Percentiles rank a stretch among this genome's conserved stretches.
Conservation (phyloP, 768 basidiomycete genomes). For the Lactifluus volemus region DNA sequence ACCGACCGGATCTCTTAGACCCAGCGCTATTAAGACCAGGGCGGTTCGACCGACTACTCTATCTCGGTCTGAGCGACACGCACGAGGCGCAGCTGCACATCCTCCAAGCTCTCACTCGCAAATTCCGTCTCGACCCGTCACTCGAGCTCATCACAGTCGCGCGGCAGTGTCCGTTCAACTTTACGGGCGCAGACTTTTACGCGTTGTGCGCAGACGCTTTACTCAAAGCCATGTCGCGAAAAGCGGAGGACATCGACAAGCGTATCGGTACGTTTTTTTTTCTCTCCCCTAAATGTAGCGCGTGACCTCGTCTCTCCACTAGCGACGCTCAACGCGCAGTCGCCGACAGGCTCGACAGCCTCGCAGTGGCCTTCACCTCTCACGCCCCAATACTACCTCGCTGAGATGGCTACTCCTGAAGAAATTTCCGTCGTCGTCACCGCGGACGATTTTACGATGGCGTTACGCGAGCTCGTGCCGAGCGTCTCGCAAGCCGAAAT, state of each 20-base stretch:
- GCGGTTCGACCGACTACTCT: constrained; percentile 93
- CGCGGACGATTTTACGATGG: constrained; percentile 64
- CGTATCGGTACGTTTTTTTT: constrained; percentile 48
- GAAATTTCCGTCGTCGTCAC: constrained; percentile 75
- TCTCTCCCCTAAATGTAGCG: no score
- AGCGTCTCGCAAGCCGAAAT: constrained; percentile 83
- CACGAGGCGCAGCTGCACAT: constrained; percentile 82
- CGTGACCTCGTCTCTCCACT: background rate
- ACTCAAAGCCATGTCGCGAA: constrained; percentile 88
- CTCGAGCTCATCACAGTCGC: constrained; percentile 59
- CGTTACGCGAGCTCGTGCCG: constrained; percentile 62
- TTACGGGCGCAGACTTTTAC: constrained; percentile 97
- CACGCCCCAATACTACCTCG: constrained; percentile 85
- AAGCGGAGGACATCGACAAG: constrained; percentile 68
- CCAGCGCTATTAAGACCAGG: constrained; percentile 85
- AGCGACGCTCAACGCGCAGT: constrained; percentile 36
- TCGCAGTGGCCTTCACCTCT: constrained; percentile 48
- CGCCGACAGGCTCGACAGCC: constrained; percentile 26
- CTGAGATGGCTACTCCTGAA: constrained; percentile 61
- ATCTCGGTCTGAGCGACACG: constrained; percentile 84
- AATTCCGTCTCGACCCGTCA: constrained; percentile 71
- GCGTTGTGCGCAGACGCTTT: constrained; percentile 95
- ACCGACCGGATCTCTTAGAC: constrained; percentile 87
- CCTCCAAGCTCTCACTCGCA: constrained; percentile 82
- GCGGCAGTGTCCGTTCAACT: constrained; percentile 78